Evolutionary conservation across 768 basidiomycete genomes (phyloP).

Genomic region (Rickenella mellea): DNA sequence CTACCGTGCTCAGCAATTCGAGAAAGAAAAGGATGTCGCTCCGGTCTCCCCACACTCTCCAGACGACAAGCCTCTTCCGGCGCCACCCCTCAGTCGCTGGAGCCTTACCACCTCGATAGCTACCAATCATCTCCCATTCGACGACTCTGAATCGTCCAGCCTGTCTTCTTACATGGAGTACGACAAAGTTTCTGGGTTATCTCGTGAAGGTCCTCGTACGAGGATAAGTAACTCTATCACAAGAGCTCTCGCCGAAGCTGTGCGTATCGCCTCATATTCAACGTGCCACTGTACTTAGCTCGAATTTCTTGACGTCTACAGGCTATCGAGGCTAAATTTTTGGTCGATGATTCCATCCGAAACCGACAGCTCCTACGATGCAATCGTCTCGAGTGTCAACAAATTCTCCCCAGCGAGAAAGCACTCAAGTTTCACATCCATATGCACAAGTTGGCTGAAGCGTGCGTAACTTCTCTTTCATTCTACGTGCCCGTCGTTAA

Average conservation of each 20-base stretch:
- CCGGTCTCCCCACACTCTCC: no score
- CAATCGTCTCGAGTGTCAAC: conserved; percentile 33
- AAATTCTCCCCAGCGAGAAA: conserved; percentile 30
- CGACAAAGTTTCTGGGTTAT: no score
- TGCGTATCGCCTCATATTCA: no score
- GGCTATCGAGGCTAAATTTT: neutral
- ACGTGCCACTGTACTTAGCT: neutral
- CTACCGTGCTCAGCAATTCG: no score
- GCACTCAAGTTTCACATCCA: conserved; percentile 45
- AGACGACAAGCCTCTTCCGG: no score
- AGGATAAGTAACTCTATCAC: neutral
- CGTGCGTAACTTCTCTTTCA: conserved; percentile 17
- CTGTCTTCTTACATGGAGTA: no score
- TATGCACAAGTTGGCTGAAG: conserved; percentile 43
- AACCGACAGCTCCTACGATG: conserved; percentile 29
- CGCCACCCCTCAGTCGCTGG: no score
- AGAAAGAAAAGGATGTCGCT: no score
- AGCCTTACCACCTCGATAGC: no score
- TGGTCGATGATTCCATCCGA: conserved; percentile 15
- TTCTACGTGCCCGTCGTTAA: conserved; percentile 1
- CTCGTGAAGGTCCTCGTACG: conserved; percentile 5
- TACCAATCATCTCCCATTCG: no score
- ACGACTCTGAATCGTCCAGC: no score
- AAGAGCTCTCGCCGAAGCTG: no score
- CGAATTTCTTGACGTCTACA: neutral